Evolutionary conservation across 2,329 filamentous ascomycete species (phyloP), one percentile per base, ranked within the genome.

Genomic region (Hypoxylon sp.): DNA sequence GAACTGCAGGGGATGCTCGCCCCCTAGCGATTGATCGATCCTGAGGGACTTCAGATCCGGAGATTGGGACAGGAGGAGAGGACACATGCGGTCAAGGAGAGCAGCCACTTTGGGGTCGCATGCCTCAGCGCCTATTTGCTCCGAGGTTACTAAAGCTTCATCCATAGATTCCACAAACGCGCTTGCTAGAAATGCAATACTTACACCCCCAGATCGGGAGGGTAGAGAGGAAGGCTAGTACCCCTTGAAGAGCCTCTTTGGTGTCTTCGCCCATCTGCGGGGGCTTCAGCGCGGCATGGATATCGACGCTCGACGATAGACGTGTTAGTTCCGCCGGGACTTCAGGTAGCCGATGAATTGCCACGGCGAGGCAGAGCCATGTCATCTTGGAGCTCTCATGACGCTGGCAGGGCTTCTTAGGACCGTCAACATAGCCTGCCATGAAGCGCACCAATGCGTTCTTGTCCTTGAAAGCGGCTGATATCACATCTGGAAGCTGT

Each of bases 391-490:
- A 56, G 8, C 50, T 52, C 22, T 67, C 64, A 32, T 60, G 49
- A 11, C 59, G 64, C 26, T 67, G 56, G 30, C 59, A 65, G 7
- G 61, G 61, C 59, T 53, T 63, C 15, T 55, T 51, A 8, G 58
- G 47, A 7, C 68, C 62, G 7, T 68, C 62, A 19, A 67, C 20
- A 47, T 67, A 68, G 3, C 22, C 41, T 15, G 50, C 37, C 56
- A 70, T 59, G 28, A 68, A 65, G 30, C 34, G 56, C 17, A 65
- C 57, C 24, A 68, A 46, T 6, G 59, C 83, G 44, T 86, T 82
- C 44, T 89, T 86, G 5, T 85, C 84, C 72, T 91, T 87, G 67
- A 91, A 91, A 0, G 89, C 88, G 0, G 89, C 90, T 0, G 89
- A 91, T 72, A 91, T 91, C 68, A 90, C 79, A 10, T 85, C 82